Conservation (phyloP, 495 filamentous ascomycete genomes). For the Echria macrotheca region DNA sequence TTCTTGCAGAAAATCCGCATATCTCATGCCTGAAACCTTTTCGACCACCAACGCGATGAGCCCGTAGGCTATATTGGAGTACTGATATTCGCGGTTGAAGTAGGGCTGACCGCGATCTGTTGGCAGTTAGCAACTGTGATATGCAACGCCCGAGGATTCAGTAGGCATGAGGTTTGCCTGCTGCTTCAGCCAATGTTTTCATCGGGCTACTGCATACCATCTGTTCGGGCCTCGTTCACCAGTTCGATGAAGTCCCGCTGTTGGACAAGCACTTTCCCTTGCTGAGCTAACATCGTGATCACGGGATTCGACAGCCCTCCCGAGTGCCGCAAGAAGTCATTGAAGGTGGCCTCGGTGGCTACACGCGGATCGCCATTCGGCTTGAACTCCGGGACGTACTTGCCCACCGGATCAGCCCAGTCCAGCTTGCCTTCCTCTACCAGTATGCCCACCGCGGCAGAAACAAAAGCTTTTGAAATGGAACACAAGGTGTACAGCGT, state of each 20-base stretch:
- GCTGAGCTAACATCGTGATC: not conserved
- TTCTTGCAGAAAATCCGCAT: not conserved
- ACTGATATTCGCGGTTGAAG: not conserved
- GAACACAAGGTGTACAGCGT: not conserved
- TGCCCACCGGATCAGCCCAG: not conserved
- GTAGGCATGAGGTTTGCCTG: no score
- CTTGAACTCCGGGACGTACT: not conserved
- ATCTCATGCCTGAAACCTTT: not conserved
- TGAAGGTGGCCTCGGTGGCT: not conserved
- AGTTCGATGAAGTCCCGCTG: not conserved
- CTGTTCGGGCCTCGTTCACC: not conserved
- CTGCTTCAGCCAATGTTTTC: no score
- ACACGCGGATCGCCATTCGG: not conserved
- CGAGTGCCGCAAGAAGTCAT: not conserved
- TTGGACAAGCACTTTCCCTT: not conserved
- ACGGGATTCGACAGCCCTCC: not conserved
- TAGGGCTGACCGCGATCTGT: not conserved
- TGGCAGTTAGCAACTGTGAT: no score
- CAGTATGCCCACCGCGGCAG: not conserved
- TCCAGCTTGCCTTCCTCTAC: not conserved
- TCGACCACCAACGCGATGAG: not conserved
- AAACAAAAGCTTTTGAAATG: not conserved
- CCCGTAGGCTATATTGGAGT: not conserved
- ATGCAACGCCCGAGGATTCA: no score
- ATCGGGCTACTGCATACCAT: not conserved